These are phyloP conservation scores for Actinomortierella wolfii DNA, from an alignment of 371 early-diverging fungal species.

Conservation along the genomic window DNA sequence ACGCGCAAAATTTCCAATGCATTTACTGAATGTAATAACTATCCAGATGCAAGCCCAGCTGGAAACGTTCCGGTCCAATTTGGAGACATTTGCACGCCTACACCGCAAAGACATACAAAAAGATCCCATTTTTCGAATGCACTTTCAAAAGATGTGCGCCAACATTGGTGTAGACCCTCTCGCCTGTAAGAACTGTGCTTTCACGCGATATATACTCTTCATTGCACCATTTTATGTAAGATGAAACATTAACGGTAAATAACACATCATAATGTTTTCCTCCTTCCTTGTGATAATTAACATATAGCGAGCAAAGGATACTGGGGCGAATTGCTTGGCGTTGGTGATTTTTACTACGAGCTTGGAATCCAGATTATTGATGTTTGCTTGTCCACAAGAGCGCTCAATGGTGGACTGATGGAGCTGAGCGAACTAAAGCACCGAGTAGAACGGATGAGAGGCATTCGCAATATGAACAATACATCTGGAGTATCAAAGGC, in stretches of 20 bases:
- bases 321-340: slow-evolving; percentile 92
- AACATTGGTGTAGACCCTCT: slow-evolving; percentile 95
- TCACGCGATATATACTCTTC: not conserved
- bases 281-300: not conserved
- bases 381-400: slow-evolving; percentile 81
- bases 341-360: slow-evolving; percentile 98
- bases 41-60: slow-evolving; percentile 81
- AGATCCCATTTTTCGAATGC: slow-evolving; percentile 86
- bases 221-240: not conserved
- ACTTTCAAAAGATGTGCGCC: slow-evolving; percentile 93
- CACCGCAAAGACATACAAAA: slow-evolving; percentile 88
- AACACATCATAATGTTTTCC: slow-evolving; percentile 5
- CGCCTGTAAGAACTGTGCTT: slow-evolving; percentile 67
- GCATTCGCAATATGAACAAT: slow-evolving; percentile 46
- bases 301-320: slow-evolving; percentile 88
- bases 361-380: slow-evolving; percentile 92
- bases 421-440: slow-evolving; percentile 78
- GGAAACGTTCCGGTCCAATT: slow-evolving; percentile 74
- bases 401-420: slow-evolving; percentile 90
- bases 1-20: too few relatives aligned
- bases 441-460: slow-evolving; percentile 70
- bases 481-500: slow-evolving; percentile 45
- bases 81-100: slow-evolving; percentile 85
- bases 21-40: too few relatives aligned
- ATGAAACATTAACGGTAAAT: not conserved